Evolutionary conservation across 306 rosid species (phyloP).

Genomic region (Hippophae gyantsensis): DNA sequence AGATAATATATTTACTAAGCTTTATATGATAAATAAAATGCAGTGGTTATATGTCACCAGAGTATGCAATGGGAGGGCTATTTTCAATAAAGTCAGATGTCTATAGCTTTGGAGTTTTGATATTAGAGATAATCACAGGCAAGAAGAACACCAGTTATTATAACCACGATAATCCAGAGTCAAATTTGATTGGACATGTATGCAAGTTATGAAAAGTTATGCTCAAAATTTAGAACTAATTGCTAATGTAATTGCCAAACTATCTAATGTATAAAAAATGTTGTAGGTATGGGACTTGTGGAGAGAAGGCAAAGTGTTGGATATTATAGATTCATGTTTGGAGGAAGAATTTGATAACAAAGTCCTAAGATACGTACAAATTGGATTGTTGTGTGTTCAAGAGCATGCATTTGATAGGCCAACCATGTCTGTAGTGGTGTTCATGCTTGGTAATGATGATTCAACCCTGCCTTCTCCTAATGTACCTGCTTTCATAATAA

Average conservation of each 20-base stretch:
- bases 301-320: constrained; percentile 27
- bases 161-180: constrained; percentile 8
- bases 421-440: constrained; percentile 44
- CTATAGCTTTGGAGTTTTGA: constrained; percentile 46
- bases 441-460: constrained; percentile 39
- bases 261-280: not conserved
- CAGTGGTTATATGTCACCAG: constrained; percentile 56
- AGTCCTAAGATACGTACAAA: constrained; percentile 46
- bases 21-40: not conserved
- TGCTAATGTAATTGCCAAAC: no score
- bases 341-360: constrained; percentile 19
- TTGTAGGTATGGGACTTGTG: constrained; percentile 38
- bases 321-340: constrained; percentile 27
- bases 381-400: constrained; percentile 50
- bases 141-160: constrained; percentile 33
- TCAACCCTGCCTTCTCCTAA: constrained; percentile 40
- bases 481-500: constrained; percentile 42
- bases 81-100: constrained; percentile 44
- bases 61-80: constrained; percentile 46
- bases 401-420: constrained; percentile 47
- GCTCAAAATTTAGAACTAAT: no score
- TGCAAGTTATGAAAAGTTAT: constrained; percentile 1
- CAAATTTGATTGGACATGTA: constrained; percentile 42
- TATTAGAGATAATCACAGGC: constrained; percentile 48
- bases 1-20: no score